Evolutionary conservation across 1,139 yeast species (phyloP), one percentile per base, ranked within the genome.

Genomic region (Candida anutae): DNA sequence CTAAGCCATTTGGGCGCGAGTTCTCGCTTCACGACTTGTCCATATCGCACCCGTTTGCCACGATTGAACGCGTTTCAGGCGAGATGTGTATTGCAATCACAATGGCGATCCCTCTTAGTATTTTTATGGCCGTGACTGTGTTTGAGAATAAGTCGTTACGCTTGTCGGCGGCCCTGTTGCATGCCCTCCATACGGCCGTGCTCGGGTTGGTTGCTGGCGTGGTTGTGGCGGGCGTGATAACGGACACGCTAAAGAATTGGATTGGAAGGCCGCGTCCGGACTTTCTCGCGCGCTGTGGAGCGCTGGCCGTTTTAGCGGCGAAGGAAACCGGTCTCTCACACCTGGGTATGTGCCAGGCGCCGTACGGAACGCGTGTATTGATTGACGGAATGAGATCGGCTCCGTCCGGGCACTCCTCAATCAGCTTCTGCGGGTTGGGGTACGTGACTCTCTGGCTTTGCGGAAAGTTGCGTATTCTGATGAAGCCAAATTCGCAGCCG

Each of bases 181-280:
- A 67, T 28, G 63, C 61, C 35, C 16, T 57, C 35, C 76, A 73
- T 45, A 49, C 71, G 8, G 65, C 79, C 1, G 31, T 73, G 0
- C 40, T 77, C 20, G 83, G 83, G 1, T 53, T 77, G 11, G 49
- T 55, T 16, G 53, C 77, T 9, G 57, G 80, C 0, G 53, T 74
- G 38, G 57, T 68, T n/a, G 51, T 40, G 19, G 29, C 34, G 22
- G 55, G 51, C 4, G 59, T 78, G 18, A 45, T 79, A 27, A 79
- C 88, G 2, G 84, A 80, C 46, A 61, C 74, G 16, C 48, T 80
- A 31, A 83, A 83, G 50, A 70, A 73, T 37, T 73, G 83, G 77
- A 73, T 83, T 22, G 90, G 87, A n/a, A 62, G 84, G 39, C 83
- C 81, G 23, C 59, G 94, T 22, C 94, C 94, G 0, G 94, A 83